Evolutionary conservation across 2,329 filamentous ascomycete genomes (phyloP), one percentile per base, ranked within the genome.

Genomic region (Davidsoniella virescens): DNA sequence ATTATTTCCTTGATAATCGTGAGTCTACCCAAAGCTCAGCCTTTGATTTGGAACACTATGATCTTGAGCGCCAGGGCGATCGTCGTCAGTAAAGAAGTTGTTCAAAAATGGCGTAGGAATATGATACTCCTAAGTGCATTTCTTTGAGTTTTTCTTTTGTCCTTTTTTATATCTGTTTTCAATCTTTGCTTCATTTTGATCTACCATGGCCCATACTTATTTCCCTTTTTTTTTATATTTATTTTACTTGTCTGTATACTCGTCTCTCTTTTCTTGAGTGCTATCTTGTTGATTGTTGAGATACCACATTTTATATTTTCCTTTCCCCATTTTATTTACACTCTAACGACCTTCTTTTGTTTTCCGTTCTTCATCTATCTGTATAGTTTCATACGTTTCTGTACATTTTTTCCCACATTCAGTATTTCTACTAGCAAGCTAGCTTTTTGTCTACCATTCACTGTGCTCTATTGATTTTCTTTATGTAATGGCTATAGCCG

Each of bases 1-100:
- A 38, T 56, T 57, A 45, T 55, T 57, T 49, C 55, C 61, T 49
- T 42, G 51, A 47, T 41, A 25, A 51, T 33, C 51, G 49, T 10
- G 47, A 52, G 26, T 47, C 49, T 12, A 52, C 49, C 17, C 49
- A 48, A 29, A 46, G 45, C 20, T 49, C 54, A 14, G 48, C 51
- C 12, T 49, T 52, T 47, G 52, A 51, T 17, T 36, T 49, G 18
- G 49, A 49, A 43, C 33, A 48, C 37, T 54, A 51, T 23, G 49
- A 51, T 33, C 20, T 49, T 37, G 52, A 47, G 44, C 41, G 44
- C 38, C 47, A 49, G 41, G 10, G 16, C 8, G 49, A 44, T 33
- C 46, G 39, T 4, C 49, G 39, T 23, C 41, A n/a, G 39, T 51
- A 29, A 41, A 38, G 23, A 17, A 38, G 36, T 42, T 49, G 17